Percentiles rank a stretch among this genome's conserved stretches.
Evolutionary conservation across 2,329 filamentous ascomycete species (phyloP).

Genomic region (Fusarium domesticum): DNA sequence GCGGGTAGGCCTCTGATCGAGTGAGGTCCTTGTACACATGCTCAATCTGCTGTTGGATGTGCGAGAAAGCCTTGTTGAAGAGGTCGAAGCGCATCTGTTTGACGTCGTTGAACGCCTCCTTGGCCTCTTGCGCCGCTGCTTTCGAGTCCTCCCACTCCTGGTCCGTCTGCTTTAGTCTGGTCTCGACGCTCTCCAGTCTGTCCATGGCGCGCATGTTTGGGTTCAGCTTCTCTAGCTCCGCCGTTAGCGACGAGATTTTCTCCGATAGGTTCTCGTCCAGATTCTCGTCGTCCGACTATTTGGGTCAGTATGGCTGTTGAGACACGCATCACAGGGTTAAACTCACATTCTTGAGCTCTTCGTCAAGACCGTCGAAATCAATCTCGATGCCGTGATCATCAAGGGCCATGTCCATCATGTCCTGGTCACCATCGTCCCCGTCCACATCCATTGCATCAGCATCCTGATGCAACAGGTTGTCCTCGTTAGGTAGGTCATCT

Average conservation of each 20-base stretch:
- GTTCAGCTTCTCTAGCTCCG: constrained; percentile 88
- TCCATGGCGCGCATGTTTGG: constrained; percentile 97
- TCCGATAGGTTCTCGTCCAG: constrained; percentile 75
- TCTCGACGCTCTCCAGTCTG: constrained; percentile 80
- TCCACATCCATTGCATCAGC: constrained; percentile 93
- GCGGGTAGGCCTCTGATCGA: constrained; percentile 80
- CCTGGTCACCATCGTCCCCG: constrained; percentile 56
- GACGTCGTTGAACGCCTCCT: constrained; percentile 78
- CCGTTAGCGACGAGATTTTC: constrained; percentile 68
- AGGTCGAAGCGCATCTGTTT: constrained; percentile 82
- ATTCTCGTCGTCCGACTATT: constrained; percentile 63
- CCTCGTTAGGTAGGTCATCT: constrained; percentile 83
- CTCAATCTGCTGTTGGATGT: constrained; percentile 92
- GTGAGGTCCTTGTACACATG: constrained; percentile 95
- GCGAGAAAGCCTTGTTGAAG: constrained; percentile 91
- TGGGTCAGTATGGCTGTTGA: constrained; percentile 27
- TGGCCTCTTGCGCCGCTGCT: constrained; percentile 67
- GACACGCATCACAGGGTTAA: not conserved
- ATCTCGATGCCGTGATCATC: constrained; percentile 91
- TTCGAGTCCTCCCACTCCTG: constrained; percentile 87
- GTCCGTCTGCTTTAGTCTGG: constrained; percentile 77
- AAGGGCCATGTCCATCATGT: constrained; percentile 61
- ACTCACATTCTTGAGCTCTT: constrained; percentile 75
- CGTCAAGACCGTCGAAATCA: constrained; percentile 77
- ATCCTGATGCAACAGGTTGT: constrained; percentile 71